A percentile compares a stretch with the other conserved stretches of the same genome.
phyloP scores from a whole-genome alignment of 202 grass and related monocot species.

The Eragrostis tef region DNA sequence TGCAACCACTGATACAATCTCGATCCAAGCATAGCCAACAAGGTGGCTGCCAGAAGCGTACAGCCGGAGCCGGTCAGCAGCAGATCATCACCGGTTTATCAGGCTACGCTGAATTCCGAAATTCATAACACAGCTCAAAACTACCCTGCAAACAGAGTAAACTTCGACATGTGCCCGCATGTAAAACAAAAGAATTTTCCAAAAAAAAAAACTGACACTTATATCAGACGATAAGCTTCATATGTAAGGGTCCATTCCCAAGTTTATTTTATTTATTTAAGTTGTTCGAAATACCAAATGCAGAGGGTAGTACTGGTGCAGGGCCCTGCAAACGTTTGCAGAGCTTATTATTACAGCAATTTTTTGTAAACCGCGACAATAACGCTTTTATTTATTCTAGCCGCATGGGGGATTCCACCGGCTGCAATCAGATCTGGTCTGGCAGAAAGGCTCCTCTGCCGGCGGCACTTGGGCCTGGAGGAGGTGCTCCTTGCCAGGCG shows the following conservation, averaged over 20 bases:
- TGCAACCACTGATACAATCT: background rate
- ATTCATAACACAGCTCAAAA: background rate
- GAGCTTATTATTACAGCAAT: background rate
- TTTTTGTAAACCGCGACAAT: background rate
- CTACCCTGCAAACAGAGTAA: background rate
- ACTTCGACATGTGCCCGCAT: background rate
- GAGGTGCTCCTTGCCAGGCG: background rate
- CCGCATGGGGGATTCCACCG: background rate
- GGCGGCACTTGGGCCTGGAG: background rate
- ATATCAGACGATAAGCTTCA: background rate
- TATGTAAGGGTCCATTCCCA: background rate
- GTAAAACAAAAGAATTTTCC: background rate
- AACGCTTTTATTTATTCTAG: background rate
- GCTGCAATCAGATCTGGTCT: background rate
- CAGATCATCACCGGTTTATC: background rate
- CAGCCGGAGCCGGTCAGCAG: background rate
- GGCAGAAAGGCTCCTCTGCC: background rate
- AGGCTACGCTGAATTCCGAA: background rate
- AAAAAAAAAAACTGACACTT: background rate
- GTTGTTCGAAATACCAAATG: background rate
- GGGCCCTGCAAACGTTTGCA: slow-evolving; percentile 1
- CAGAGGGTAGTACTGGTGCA: background rate
- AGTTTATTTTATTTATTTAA: background rate
- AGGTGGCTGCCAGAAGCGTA: background rate
- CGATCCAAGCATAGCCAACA: no score